Evolutionary conservation across 306 rosid species (phyloP).

Genomic region (Pterocarpus santalinus): DNA sequence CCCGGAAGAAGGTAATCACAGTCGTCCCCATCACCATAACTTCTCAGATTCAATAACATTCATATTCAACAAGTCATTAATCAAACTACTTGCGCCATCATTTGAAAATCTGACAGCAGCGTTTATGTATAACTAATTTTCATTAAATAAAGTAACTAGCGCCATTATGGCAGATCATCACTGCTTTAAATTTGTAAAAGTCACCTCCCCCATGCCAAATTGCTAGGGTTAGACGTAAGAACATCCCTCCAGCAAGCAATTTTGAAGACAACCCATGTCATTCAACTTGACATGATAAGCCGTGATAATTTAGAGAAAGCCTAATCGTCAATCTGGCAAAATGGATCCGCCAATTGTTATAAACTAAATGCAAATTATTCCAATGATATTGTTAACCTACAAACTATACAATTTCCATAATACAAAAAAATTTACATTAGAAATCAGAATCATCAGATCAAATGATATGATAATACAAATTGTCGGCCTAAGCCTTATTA

Average conservation of each 20-base stretch:
- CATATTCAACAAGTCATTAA: neutral
- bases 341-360: neutral
- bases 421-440: constrained; percentile 38
- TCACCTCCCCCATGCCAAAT: neutral
- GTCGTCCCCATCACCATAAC: neutral
- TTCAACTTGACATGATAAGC: neutral
- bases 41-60: neutral
- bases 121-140: neutral
- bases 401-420: constrained; percentile 43
- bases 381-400: constrained; percentile 31
- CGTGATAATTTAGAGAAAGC: neutral
- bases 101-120: neutral
- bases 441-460: constrained; percentile 28
- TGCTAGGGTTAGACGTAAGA: neutral
- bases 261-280: neutral
- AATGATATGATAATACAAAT: constrained; percentile 43
- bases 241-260: too few species aligned
- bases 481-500: constrained; percentile 37
- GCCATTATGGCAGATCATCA: neutral
- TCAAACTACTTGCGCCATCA: too few species aligned
- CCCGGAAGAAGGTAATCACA: too few species aligned
- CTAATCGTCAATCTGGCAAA: neutral
- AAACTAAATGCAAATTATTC: neutral
- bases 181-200: too few species aligned
- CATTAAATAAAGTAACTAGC: neutral